Percentiles rank a stretch among this genome's conserved stretches.
Evolutionary conservation across 208 protist species (phyloP).

Genomic region (Crithidia fasciculata): DNA sequence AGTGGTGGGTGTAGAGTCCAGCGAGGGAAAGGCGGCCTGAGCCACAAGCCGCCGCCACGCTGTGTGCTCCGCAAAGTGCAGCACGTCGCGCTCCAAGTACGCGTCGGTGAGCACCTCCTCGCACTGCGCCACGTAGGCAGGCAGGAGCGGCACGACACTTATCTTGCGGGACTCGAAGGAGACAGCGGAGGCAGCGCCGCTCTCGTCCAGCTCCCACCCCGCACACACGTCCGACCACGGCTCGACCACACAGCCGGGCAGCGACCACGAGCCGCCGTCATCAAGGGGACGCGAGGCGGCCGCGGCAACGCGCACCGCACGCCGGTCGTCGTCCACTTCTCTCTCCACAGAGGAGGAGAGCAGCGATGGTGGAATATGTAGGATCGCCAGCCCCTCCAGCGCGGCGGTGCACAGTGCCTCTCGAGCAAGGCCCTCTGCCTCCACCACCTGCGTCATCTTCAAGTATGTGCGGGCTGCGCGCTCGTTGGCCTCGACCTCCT

Average conservation of each 20-base stretch:
- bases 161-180: slow-evolving; percentile 11
- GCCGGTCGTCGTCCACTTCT: background rate
- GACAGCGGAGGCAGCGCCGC: background rate
- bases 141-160: background rate
- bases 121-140: slow-evolving; percentile 13
- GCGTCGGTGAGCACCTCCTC: slow-evolving; percentile 31
- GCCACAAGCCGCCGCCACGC: slow-evolving; percentile 25
- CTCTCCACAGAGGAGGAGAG: background rate
- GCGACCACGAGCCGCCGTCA: background rate
- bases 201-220: slow-evolving; percentile 14
- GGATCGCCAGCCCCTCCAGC: background rate
- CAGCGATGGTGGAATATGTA: background rate
- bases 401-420: slow-evolving; percentile 6
- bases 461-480: background rate
- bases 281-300: background rate
- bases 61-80: slow-evolving; percentile 33
- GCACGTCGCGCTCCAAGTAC: slow-evolving; percentile 28
- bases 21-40: background rate
- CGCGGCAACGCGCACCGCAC: too few species aligned
- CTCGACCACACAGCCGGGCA: slow-evolving; percentile 11
- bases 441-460: slow-evolving; percentile 1
- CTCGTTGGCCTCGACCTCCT: slow-evolving; percentile 4
- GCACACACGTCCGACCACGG: slow-evolving; percentile 15
- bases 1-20: background rate
- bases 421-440: slow-evolving; percentile 5